Percentiles rank a stretch among this genome's conserved stretches.
phyloP scores from a whole-genome alignment of 768 basidiomycete genomes.

The Boletus rubroflammeus region DNA sequence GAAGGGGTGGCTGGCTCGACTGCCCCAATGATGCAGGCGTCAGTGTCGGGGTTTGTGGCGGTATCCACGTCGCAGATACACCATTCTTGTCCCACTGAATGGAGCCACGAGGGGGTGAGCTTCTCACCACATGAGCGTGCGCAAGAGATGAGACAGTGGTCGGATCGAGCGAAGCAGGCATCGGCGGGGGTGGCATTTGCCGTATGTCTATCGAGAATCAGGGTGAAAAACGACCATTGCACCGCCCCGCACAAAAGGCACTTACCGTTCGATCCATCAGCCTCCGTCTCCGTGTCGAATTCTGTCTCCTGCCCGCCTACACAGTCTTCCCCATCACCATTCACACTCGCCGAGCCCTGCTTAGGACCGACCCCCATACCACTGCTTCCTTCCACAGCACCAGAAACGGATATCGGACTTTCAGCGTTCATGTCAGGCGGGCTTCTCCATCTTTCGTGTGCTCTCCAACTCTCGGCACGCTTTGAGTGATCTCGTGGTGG shows the following conservation, averaged over 20 bases:
- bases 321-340: constrained; percentile 13
- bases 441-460: constrained; percentile 23
- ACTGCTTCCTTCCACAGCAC: constrained; percentile 1
- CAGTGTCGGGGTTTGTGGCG: constrained; percentile 5
- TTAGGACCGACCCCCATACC: neutral
- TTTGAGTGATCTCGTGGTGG: neutral
- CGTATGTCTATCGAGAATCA: constrained; percentile 30
- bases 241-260: neutral
- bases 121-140: constrained; percentile 15
- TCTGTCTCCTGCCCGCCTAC: constrained; percentile 29
- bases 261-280: constrained; percentile 26
- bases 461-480: constrained; percentile 7
- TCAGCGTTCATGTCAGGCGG: constrained; percentile 18
- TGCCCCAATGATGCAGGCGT: neutral
- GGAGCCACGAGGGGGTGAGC: constrained; percentile 19
- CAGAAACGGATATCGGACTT: constrained; percentile 15
- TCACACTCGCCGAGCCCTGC: neutral
- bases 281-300: constrained; percentile 31
- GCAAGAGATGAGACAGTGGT: constrained; percentile 34
- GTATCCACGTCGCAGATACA: constrained; percentile 10
- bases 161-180: constrained; percentile 43
- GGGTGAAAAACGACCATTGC: neutral
- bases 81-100: constrained; percentile 15
- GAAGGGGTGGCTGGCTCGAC: constrained; percentile 6
- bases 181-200: constrained; percentile 50